A percentile compares a stretch with the other conserved stretches of the same genome.
phyloP scores from a whole-genome alignment of 192 early-diverging fungal species.

The Piromyces sp. region DNA sequence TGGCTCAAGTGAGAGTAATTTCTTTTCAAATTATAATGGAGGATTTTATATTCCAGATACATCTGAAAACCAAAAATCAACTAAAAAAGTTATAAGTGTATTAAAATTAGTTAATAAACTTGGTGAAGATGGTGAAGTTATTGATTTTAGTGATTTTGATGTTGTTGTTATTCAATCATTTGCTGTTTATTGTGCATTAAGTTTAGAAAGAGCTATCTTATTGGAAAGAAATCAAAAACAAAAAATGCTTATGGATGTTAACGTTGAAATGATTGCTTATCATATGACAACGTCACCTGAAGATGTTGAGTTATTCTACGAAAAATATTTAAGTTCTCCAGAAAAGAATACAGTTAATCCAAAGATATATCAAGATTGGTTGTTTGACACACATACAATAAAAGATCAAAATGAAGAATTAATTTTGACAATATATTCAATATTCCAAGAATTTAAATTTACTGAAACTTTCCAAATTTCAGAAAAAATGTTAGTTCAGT shows the following conservation, averaged over 20 bases:
- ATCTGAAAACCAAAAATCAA: background rate
- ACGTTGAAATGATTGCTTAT: conserved; percentile 23
- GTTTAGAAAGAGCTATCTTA: conserved; percentile 16
- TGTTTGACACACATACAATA: background rate
- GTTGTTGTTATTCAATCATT: conserved; percentile 15
- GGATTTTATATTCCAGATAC: background rate
- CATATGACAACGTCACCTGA: conserved; percentile 10
- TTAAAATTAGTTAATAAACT: background rate
- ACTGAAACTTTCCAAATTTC: conserved; percentile 10
- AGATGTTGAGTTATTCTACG: conserved; percentile 11
- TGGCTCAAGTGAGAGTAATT: conserved; percentile 11
- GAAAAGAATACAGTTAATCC: background rate
- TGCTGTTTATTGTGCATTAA: conserved; percentile 20
- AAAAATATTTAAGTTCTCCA: background rate
- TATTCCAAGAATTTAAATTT: conserved; percentile 16
- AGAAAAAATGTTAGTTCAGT: conserved; percentile 11
- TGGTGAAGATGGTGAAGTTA: conserved; percentile 1
- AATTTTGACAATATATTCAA: conserved; percentile 9
- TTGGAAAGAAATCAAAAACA: conserved; percentile 9
- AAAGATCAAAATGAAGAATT: conserved; percentile 12
- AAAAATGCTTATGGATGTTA: conserved; percentile 9
- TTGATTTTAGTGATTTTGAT: conserved; percentile 10
- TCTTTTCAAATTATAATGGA: conserved; percentile 16
- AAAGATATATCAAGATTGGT: background rate
- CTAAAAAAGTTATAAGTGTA: background rate